Evolutionary conservation across 164 flowering plant species (phyloP).

Genomic region (Nymphaea thermarum): DNA sequence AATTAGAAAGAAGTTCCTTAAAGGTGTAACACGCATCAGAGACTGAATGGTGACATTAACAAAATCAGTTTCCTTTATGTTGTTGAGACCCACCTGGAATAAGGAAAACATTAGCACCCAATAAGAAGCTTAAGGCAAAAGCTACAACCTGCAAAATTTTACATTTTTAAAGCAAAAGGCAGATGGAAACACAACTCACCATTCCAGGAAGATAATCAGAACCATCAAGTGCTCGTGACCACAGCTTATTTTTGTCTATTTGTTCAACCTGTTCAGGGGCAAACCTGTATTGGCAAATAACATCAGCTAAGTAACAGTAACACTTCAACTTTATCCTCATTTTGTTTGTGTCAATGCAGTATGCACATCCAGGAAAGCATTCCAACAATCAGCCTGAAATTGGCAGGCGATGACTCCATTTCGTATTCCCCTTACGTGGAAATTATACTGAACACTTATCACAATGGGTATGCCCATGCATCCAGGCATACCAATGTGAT

Average conservation of each 20-base stretch:
- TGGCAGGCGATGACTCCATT: too few relatives aligned
- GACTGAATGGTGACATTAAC: conserved; percentile 95
- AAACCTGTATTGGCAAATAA: conserved; percentile 40
- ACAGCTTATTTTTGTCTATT: conserved; percentile 68
- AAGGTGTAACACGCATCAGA: conserved; percentile 91
- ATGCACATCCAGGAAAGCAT: too few relatives aligned
- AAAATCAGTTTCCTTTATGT: conserved; percentile 89
- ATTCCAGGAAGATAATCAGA: conserved; percentile 98
- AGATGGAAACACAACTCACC: conserved; percentile 23
- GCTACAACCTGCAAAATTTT: not conserved
- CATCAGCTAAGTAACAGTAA: not conserved
- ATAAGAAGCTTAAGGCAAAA: not conserved
- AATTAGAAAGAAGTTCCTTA: conserved; percentile 90
- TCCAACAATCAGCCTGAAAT: too few relatives aligned
- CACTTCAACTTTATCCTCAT: too few relatives aligned
- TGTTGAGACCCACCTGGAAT: conserved; percentile 84
- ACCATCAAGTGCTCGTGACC: conserved; percentile 99
- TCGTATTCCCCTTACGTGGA: too few relatives aligned
- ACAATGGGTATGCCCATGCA: too few relatives aligned
- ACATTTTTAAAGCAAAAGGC: not conserved
- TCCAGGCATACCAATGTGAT: too few relatives aligned
- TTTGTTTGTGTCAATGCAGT: too few relatives aligned
- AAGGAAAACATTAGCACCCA: not conserved
- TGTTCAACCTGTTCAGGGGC: conserved; percentile 57
- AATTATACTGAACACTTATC: too few relatives aligned